A percentile compares a stretch with the other conserved stretches of the same genome.
Conservation (phyloP, 345 rosid genomes). For the Sapria himalayana region DNA sequence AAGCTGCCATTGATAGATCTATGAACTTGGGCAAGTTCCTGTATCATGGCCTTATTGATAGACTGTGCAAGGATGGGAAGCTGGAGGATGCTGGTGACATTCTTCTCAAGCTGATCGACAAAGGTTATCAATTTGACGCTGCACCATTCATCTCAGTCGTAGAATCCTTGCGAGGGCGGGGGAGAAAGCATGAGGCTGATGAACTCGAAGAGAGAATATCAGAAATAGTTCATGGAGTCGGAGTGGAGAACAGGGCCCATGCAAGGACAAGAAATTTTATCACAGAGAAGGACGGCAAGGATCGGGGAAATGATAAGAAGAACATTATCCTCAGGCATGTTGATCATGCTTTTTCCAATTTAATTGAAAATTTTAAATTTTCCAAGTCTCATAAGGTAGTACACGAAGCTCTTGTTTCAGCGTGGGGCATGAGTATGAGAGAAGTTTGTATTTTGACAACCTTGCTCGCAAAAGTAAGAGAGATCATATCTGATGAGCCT, state of each 20-base stretch:
- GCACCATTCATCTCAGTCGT: constrained; percentile 81
- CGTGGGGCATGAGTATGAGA: neutral
- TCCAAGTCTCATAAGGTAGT: neutral
- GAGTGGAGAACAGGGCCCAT: constrained; percentile 19
- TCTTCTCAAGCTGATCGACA: constrained; percentile 41
- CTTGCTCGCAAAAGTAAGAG: too few species aligned
- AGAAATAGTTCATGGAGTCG: constrained; percentile 51
- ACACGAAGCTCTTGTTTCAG: constrained; percentile 1
- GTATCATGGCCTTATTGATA: constrained; percentile 48
- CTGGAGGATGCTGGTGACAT: constrained; percentile 43
- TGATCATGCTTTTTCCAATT: neutral
- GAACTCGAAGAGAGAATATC: constrained; percentile 65
- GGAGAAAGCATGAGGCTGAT: constrained; percentile 54
- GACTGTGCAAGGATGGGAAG: constrained; percentile 44
- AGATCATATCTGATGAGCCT: too few species aligned
- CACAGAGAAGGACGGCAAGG: constrained; percentile 16
- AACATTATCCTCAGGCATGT: constrained; percentile 47
- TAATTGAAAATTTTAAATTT: constrained; percentile 1
- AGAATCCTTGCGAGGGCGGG: constrained; percentile 46
- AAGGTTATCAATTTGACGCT: constrained; percentile 57
- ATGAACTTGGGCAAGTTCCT: constrained; percentile 41
- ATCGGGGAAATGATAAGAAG: constrained; percentile 38
- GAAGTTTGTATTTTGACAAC: neutral
- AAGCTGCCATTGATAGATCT: constrained; percentile 43
- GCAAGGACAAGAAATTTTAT: constrained; percentile 11